Base-by-base conservation (phyloP, 2,329 filamentous ascomycete genomes). In the Arthrobotrys musiformis region DNA sequence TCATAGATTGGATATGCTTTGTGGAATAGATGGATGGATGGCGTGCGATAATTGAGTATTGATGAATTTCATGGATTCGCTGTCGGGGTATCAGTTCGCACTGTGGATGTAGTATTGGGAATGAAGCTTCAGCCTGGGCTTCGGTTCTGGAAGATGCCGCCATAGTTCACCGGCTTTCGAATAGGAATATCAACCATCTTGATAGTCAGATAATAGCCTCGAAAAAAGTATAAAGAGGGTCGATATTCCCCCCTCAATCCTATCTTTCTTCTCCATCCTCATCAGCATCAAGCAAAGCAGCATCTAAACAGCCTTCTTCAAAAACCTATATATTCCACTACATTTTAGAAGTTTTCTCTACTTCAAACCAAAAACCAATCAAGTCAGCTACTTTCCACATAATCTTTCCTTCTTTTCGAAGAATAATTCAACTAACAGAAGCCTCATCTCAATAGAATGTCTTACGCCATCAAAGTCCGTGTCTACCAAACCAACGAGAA, bases 401-500 rank as follows among this genome's bases (percentile, higher is more conserved):
- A 46, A 2, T 13, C 8, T 8, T 9, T 24, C 2, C 2, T 4
- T 24, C 24, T 6, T 13, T 24, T 24, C 44, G 13, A 24, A 24
- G 13, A 9, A 19, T 17, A n/a, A n/a, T n/a, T n/a, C 30, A 35
- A 11, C 5, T 35, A 5, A 13, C 19, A 46, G 24, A n/a, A n/a
- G 11, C 1, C 15, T 13, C 8, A 2, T 46, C 24, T 46, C 40
- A 24, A 58, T 13, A 58, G 54, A 22, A 58, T 58, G 54, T 40
- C 33, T 40, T 73, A 73, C 60, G 24, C 69, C 22, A 73, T 73
- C 60, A 67, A 33, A 46, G 61, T 67, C 69, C 69, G 60, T 13
- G 22, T 73, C 60, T 67, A 73, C 58, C 69, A 73, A 44, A 73
- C 60, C 37, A 67, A 73, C 60, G 24, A 22, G 8, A 54, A 67